These are phyloP conservation scores for Fusarium liriodendri DNA, from an alignment of 2,329 filamentous ascomycete genomes.

Conservation along the genomic window DNA sequence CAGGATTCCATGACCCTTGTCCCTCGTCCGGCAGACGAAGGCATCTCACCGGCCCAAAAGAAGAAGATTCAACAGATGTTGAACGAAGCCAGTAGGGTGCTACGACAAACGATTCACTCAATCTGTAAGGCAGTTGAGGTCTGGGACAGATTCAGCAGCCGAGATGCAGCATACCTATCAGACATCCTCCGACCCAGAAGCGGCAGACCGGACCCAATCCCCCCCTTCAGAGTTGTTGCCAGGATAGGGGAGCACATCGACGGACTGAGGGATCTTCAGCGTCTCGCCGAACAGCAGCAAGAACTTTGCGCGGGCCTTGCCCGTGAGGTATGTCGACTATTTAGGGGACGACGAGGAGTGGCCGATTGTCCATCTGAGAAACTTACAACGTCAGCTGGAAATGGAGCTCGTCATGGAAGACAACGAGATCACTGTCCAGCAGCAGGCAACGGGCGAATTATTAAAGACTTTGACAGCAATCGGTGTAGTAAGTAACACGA, in stretches of 20 bases:
- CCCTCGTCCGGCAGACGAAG: rapidly evolving
- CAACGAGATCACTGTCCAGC: neutral
- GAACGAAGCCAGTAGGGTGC: neutral
- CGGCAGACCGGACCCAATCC: neutral
- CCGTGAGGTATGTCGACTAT: conserved; percentile 2
- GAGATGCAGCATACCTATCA: neutral
- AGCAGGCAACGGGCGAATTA: neutral
- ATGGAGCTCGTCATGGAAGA: conserved; percentile 6
- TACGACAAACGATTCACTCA: neutral
- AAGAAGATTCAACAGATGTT: neutral
- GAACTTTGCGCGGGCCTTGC: conserved; percentile 4
- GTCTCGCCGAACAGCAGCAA: conserved; percentile 3
- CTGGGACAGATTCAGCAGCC: neutral
- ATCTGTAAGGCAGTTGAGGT: neutral
- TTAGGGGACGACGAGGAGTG: neutral
- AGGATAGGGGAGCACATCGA: neutral
- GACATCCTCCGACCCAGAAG: neutral
- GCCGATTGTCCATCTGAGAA: neutral
- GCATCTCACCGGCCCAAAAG: neutral
- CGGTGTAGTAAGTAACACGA: neutral
- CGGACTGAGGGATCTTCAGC: conserved; percentile 1
- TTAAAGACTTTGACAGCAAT: neutral
- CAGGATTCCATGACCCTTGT: neutral
- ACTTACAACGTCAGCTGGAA: conserved; percentile 5
- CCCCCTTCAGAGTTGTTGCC: neutral